Evolutionary conservation across 768 basidiomycete genomes (phyloP), one percentile per base, ranked within the genome.

Genomic region (Xerocomellus amylosporus): DNA sequence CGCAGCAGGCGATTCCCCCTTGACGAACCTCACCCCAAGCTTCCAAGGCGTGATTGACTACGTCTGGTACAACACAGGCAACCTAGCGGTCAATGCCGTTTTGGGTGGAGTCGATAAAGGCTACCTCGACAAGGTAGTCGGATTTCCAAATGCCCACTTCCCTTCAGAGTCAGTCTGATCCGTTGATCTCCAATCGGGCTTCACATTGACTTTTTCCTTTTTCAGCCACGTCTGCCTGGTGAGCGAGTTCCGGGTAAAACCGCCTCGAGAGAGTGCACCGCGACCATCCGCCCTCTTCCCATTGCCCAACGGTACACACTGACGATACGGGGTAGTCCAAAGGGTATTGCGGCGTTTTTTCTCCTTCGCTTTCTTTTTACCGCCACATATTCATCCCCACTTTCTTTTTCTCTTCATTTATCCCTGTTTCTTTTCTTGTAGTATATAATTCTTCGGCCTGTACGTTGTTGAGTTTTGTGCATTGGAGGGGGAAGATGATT

Each of bases 131-230:
- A 92, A 92, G 75, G 84, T 84, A 17, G 96, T 98, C 42, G 97
- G 97, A 36, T 98, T 98, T 79, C 97, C 97, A 28, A 95, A 98
- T 71, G 83, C 86, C 2, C 93, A 98, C 68, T 97, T 94, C 79
- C 93, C 96, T 22, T 95, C 93, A 55, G 95, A 98, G 94, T 98
- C 72, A 68, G 93, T 86, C 15, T 43, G 55, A 52, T 52, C 41
- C 44, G 34, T 37, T 53, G 46, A 33, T 49, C 17, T 8, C 44
- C 58, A 43, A 49, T 46, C 44, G 49, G 7, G 39, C 54, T 53
- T 41, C 28, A 42, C 26, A 39, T 50, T 31, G 28, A 56, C 46
- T 46, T 31, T 34, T 56, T 33, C 58, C 46, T 50, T 64, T 64
- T 58, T 34, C 59, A 92, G 90, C 67, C 90, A 93, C 65, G 72